Conservation (phyloP, 1,284 basidiomycete species). For the Porodaedalea pini region DNA sequence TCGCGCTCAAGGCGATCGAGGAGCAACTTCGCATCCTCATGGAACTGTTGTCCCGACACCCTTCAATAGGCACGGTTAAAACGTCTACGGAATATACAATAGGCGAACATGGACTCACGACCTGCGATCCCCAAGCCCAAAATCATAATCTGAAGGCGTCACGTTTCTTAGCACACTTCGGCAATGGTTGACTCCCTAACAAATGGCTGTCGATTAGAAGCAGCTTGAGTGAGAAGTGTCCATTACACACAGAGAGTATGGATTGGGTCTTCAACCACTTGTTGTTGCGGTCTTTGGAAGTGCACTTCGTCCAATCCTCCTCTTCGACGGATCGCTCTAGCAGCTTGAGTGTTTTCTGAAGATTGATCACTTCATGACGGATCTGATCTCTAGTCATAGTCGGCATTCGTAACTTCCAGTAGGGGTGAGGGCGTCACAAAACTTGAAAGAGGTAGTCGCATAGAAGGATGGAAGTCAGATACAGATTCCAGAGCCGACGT, state of each 20-base stretch:
- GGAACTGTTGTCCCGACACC: constrained; percentile 34
- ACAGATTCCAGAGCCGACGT: neutral
- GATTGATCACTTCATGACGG: constrained; percentile 65
- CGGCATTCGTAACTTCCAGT: neutral
- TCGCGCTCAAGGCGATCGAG: constrained; percentile 52
- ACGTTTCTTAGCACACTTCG: constrained; percentile 27
- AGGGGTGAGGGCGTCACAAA: neutral
- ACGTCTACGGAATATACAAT: neutral
- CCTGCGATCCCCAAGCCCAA: constrained; percentile 12
- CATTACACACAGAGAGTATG: constrained; percentile 50
- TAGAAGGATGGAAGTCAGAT: too few species aligned
- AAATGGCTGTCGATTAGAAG: neutral
- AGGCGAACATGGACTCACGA: constrained; percentile 10
- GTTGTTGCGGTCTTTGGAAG: constrained; percentile 7
- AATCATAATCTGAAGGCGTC: constrained; percentile 12
- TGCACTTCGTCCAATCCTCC: constrained; percentile 42
- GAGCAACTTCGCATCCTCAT: constrained; percentile 44
- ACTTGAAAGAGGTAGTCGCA: too few species aligned
- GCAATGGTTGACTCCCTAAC: constrained; percentile 58
- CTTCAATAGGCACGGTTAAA: constrained; percentile 29
- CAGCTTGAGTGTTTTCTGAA: constrained; percentile 55
- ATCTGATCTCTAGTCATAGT: constrained; percentile 35
- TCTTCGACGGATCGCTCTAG: constrained; percentile 54
- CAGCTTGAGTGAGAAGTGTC: neutral
- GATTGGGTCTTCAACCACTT: constrained; percentile 56